Evolutionary conservation across 257 asterid genomes (phyloP).

Genomic region (Fraxinus anomala): DNA sequence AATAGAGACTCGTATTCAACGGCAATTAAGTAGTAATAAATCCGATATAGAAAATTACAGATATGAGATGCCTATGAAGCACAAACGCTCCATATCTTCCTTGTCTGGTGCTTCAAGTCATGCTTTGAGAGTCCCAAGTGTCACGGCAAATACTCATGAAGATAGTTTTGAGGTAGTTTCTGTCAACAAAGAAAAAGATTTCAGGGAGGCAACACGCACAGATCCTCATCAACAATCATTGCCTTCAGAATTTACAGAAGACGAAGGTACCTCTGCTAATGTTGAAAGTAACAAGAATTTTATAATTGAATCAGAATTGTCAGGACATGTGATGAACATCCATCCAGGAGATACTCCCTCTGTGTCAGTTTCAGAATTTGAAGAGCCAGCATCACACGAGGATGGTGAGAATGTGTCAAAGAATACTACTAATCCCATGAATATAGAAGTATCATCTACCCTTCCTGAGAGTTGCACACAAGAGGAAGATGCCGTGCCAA

Average conservation of each 20-base stretch:
- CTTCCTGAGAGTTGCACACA: conserved; percentile 37
- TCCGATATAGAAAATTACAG: conserved; percentile 65
- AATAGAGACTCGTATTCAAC: conserved; percentile 52
- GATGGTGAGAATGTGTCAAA: conserved; percentile 37
- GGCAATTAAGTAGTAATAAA: conserved; percentile 71
- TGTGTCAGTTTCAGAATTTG: conserved; percentile 39
- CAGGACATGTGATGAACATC: conserved; percentile 36
- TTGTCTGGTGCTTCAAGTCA: conserved; percentile 71
- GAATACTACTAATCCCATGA: conserved; percentile 29
- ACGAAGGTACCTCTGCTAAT: conserved; percentile 47
- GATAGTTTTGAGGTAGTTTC: conserved; percentile 48
- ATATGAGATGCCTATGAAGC: conserved; percentile 54
- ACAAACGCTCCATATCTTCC: conserved; percentile 72
- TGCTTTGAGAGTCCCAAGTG: conserved; percentile 51
- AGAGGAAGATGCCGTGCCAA: conserved; percentile 45
- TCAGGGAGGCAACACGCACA: conserved; percentile 29
- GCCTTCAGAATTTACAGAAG: conserved; percentile 51
- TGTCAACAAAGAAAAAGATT: conserved; percentile 40
- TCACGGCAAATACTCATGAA: conserved; percentile 50
- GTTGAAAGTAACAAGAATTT: conserved; percentile 44
- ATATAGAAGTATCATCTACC: conserved; percentile 39
- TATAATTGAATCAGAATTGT: conserved; percentile 43
- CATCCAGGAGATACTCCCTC: conserved; percentile 38
- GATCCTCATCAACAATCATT: conserved; percentile 42
- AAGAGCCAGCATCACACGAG: conserved; percentile 48